Percentiles rank a stretch among this genome's conserved stretches.
phyloP scores from a whole-genome alignment of 345 rosid species.

The Trapa bicornis region DNA sequence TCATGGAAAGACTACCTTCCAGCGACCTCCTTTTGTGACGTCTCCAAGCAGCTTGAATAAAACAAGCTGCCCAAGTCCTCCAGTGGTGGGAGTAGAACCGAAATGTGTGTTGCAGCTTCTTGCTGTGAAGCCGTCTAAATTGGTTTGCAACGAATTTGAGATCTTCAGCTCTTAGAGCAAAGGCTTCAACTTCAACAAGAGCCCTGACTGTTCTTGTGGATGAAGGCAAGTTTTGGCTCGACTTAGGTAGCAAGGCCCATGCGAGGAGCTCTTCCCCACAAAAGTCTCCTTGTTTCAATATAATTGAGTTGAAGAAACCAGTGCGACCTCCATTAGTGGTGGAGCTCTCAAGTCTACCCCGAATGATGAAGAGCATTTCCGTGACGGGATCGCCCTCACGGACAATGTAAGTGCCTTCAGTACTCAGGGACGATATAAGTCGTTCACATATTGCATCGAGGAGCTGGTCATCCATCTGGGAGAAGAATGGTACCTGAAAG shows the following conservation, averaged over 20 bases:
- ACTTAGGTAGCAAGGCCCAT: conserved; percentile 86
- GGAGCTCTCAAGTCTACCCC: conserved; percentile 84
- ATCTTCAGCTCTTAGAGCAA: conserved; percentile 83
- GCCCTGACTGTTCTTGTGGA: conserved; percentile 91
- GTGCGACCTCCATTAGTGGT: conserved; percentile 90
- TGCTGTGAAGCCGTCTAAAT: conserved; percentile 84
- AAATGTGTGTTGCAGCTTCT: conserved; percentile 86
- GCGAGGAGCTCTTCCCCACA: conserved; percentile 90
- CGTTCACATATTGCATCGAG: conserved; percentile 96
- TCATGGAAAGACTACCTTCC: conserved; percentile 28
- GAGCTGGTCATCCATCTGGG: conserved; percentile 94
- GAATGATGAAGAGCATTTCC: conserved; percentile 80
- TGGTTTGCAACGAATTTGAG: conserved; percentile 88
- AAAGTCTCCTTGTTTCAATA: conserved; percentile 71
- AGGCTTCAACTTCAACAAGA: conserved; percentile 78
- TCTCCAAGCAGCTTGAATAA: conserved; percentile 89
- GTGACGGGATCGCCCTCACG: conserved; percentile 90
- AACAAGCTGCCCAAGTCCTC: conserved; percentile 96
- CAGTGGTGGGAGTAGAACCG: conserved; percentile 86
- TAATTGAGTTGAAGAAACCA: conserved; percentile 84
- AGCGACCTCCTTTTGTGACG: conserved; percentile 53
- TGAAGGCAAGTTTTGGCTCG: conserved; percentile 59
- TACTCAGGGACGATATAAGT: conserved; percentile 68
- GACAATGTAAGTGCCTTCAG: conserved; percentile 68
- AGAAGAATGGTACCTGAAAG: conserved; percentile 83